These are phyloP conservation scores for Diutina sp. DNA, from an alignment of 1,139 yeast species.

Conservation along the genomic window DNA sequence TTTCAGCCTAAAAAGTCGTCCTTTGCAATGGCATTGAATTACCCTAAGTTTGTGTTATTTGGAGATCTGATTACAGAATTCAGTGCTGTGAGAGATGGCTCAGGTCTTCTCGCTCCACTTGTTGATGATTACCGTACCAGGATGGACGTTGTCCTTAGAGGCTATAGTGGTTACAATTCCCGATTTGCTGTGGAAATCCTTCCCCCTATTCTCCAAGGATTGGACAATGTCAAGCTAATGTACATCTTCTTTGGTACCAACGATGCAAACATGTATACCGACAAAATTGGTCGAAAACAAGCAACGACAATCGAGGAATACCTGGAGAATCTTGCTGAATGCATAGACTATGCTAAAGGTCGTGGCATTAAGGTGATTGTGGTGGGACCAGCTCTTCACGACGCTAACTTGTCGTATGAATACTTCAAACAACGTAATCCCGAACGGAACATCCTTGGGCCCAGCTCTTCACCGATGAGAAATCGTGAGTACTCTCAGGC, in stretches of 20 bases:
- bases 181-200: constrained; percentile 34
- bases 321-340: constrained; percentile 26
- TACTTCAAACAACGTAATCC: constrained; percentile 9
- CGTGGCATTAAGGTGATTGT: constrained; percentile 37
- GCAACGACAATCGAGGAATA: constrained; percentile 39
- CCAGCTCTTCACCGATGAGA: constrained; percentile 3
- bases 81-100: constrained; percentile 22
- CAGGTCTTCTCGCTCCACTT: constrained; percentile 37
- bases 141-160: constrained; percentile 46
- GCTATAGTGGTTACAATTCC: constrained; percentile 51
- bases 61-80: constrained; percentile 64
- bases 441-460: constrained; percentile 13
- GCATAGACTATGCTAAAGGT: constrained; percentile 25
- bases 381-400: constrained; percentile 55
- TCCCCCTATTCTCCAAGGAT: constrained; percentile 28
- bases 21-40: constrained; percentile 4
- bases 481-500: constrained; percentile 39
- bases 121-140: constrained; percentile 34
- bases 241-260: constrained; percentile 68
- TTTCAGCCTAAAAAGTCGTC: neutral
- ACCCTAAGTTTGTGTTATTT: constrained; percentile 40
- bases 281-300: constrained; percentile 28
- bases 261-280: constrained; percentile 33
- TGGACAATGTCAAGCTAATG: constrained; percentile 20
- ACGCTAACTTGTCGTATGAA: constrained; percentile 10